phyloP scores from a whole-genome alignment of 2,329 filamentous ascomycete genomes.

The Teratosphaeria epicoccoides region DNA sequence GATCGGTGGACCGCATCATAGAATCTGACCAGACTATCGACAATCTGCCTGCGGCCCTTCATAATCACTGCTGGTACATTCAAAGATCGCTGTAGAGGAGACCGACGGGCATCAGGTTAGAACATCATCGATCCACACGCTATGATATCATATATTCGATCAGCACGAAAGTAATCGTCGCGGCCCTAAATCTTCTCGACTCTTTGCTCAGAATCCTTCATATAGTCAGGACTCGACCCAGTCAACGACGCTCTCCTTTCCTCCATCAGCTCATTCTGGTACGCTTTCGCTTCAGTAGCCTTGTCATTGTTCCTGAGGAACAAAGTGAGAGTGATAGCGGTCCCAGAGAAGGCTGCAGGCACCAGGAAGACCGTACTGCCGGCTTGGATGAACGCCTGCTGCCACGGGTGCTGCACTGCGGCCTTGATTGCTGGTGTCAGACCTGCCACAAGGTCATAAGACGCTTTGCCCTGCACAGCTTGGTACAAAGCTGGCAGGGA shows the following conservation, averaged over 20 bases:
- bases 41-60: too few relatives aligned
- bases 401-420: conserved; percentile 14
- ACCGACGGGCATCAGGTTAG: too few relatives aligned
- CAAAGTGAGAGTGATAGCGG: neutral
- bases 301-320: neutral
- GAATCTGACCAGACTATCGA: too few relatives aligned
- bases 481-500: conserved; percentile 9
- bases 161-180: too few relatives aligned
- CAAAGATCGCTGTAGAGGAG: too few relatives aligned
- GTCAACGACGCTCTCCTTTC: neutral
- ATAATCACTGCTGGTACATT: too few relatives aligned
- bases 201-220: neutral
- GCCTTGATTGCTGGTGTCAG: conserved; percentile 12
- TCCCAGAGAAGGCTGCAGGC: neutral
- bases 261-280: neutral
- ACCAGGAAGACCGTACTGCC: neutral
- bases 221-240: neutral
- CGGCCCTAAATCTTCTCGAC: neutral
- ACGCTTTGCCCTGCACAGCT: conserved; percentile 10
- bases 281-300: neutral
- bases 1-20: too few relatives aligned
- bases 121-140: too few relatives aligned
- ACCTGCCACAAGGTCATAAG: conserved; percentile 10
- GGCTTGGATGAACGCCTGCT: conserved; percentile 9
- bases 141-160: too few relatives aligned